A percentile compares a stretch with the other conserved stretches of the same genome.
These are phyloP conservation scores for Debaryomyces hansenii DNA, from an alignment of 805 yeast species.

Conservation along the genomic window DNA sequence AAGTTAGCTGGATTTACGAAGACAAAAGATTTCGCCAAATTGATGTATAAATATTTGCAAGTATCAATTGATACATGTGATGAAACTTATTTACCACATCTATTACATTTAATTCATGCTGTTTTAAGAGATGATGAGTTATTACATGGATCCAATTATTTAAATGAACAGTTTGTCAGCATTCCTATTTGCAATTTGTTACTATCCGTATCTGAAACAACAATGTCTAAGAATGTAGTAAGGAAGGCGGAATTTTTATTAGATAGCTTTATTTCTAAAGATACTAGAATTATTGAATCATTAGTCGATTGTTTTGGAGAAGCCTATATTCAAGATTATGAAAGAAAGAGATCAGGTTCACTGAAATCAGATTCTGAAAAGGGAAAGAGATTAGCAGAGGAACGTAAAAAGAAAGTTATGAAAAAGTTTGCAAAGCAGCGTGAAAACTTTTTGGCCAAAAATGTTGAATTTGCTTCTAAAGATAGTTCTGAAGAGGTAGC, in stretches of 20 bases:
- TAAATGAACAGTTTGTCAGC: slow-evolving; percentile 47
- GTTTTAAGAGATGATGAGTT: slow-evolving; percentile 51
- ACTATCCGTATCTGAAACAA: slow-evolving; percentile 50
- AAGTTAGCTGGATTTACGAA: slow-evolving; percentile 52
- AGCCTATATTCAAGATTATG: slow-evolving; percentile 49
- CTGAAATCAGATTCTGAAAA: slow-evolving; percentile 58
- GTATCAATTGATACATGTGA: slow-evolving; percentile 50
- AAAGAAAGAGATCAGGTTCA: slow-evolving; percentile 38
- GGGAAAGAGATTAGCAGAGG: slow-evolving; percentile 56
- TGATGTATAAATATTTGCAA: slow-evolving; percentile 57
- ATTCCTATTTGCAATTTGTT: slow-evolving; percentile 59
- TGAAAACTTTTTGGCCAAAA: slow-evolving; percentile 40
- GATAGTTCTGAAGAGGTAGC: slow-evolving; percentile 3
- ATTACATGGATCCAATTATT: slow-evolving; percentile 37
- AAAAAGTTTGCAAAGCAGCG: slow-evolving; percentile 61
- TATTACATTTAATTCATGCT: slow-evolving; percentile 72
- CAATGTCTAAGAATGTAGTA: slow-evolving; percentile 48
- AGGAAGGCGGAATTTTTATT: slow-evolving; percentile 59
- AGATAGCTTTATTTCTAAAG: slow-evolving; percentile 50
- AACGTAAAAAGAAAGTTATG: slow-evolving; percentile 61
- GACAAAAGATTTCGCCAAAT: slow-evolving; percentile 52
- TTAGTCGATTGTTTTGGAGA: slow-evolving; percentile 59
- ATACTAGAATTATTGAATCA: slow-evolving; percentile 49
- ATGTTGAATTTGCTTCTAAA: slow-evolving; percentile 19
- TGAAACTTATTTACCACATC: slow-evolving; percentile 55